A percentile compares a stretch with the other conserved stretches of the same genome.
phyloP scores from a whole-genome alignment of 768 basidiomycete genomes.

The Suillus hirtellus region DNA sequence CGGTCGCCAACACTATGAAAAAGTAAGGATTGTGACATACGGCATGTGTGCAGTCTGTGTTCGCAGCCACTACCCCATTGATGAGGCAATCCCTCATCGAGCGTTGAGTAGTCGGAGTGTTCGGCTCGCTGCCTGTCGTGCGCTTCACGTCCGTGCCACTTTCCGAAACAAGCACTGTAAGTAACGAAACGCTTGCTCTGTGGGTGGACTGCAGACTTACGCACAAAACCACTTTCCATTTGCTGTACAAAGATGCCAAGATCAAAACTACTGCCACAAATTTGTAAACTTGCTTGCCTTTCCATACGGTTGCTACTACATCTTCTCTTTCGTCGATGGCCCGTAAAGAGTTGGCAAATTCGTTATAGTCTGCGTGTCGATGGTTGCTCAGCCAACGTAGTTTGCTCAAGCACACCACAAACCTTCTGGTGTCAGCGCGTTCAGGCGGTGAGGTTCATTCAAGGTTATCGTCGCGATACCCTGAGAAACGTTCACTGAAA shows the following conservation, averaged over 20 bases:
- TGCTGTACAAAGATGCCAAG: conserved; percentile 35
- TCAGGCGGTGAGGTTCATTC: conserved; percentile 58
- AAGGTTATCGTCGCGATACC: conserved; percentile 71
- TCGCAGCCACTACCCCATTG: conserved; percentile 46
- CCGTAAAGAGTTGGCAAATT: conserved; percentile 56
- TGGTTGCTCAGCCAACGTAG: not conserved
- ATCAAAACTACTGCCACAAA: not conserved
- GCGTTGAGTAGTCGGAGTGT: conserved; percentile 10
- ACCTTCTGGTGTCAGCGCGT: conserved; percentile 58
- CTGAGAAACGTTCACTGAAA: conserved; percentile 49
- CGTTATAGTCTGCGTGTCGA: conserved; percentile 53
- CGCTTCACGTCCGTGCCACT: conserved; percentile 62
- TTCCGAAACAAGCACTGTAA: conserved; percentile 6
- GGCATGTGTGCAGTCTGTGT: conserved; percentile 64
- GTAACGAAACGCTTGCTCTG: not conserved
- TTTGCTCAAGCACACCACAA: conserved; percentile 22
- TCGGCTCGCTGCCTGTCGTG: no score
- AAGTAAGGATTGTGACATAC: conserved; percentile 36
- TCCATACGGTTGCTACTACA: conserved; percentile 67
- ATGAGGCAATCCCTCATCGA: conserved; percentile 48
- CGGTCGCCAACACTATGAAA: not conserved
- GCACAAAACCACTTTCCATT: conserved; percentile 75
- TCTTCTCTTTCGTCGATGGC: conserved; percentile 60
- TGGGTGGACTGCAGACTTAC: conserved; percentile 40
- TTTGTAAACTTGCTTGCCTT: conserved; percentile 41